Evolutionary conservation across 2,329 filamentous ascomycete genomes (phyloP).

Genomic region (Aspergillus novoparasiticus): DNA sequence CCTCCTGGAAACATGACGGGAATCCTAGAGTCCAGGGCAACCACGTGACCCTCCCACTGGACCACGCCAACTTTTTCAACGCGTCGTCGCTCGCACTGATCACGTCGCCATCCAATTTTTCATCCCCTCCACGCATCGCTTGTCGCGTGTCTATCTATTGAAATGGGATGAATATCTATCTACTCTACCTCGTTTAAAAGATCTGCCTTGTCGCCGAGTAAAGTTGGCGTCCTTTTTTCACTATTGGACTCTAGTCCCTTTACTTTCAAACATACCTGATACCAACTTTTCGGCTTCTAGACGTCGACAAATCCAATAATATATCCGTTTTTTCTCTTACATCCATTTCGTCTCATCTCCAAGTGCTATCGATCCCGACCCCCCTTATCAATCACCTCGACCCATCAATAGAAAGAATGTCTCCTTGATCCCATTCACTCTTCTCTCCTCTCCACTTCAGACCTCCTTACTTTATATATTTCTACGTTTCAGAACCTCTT

Average conservation of each 20-base stretch:
- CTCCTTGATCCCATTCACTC: background rate
- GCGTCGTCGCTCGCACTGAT: slow-evolving; percentile 7
- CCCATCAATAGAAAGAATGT: background rate
- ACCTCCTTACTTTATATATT: background rate
- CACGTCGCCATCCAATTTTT: background rate
- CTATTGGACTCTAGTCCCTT: background rate
- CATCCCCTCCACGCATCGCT: slow-evolving; percentile 3
- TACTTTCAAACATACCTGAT: background rate
- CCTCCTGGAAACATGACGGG: background rate
- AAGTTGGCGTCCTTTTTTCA: background rate
- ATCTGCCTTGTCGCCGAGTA: background rate
- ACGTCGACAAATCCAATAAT: background rate
- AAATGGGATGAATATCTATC: background rate
- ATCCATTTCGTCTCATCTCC: background rate
- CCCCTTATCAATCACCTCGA: background rate
- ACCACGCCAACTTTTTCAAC: slow-evolving; percentile 12
- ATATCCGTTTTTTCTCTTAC: background rate
- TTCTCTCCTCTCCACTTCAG: background rate
- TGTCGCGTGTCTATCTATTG: background rate
- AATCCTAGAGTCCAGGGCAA: background rate
- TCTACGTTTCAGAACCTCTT: background rate
- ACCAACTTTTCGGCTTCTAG: background rate
- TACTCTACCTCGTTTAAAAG: background rate
- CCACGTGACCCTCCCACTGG: slow-evolving; percentile 21
- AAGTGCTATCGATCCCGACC: background rate